phyloP scores from a whole-genome alignment of 164 flowering plant genomes.

The Chimonanthus salicifolius region DNA sequence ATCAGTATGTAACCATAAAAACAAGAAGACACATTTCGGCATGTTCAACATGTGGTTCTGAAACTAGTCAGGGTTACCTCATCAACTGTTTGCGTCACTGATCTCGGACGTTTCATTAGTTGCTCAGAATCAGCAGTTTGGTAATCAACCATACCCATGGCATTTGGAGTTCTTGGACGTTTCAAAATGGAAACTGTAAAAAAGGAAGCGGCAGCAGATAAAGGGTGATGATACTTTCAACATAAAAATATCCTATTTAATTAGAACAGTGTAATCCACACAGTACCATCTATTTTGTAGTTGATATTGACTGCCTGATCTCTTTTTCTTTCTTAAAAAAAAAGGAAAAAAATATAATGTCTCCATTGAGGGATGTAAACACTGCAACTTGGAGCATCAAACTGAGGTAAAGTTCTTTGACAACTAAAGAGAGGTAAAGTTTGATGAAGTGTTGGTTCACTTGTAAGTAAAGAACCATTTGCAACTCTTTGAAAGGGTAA shows the following conservation, averaged over 20 bases:
- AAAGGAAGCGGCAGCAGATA: background rate
- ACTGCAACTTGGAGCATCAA: no score
- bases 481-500: no score
- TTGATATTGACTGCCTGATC: background rate
- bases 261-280: no score
- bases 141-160: conserved; percentile 71
- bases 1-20: background rate
- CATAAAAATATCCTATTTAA: background rate
- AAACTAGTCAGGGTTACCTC: conserved; percentile 40
- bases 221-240: background rate
- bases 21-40: background rate
- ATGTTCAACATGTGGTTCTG: background rate
- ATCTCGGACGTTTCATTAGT: conserved; percentile 71
- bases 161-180: conserved; percentile 72
- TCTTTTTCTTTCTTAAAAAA: no score
- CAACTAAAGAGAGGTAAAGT: no score
- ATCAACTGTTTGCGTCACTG: conserved; percentile 60
- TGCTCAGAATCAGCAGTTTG: conserved; percentile 80
- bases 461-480: no score
- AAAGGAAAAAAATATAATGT: no score
- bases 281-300: background rate
- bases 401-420: no score
- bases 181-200: conserved; percentile 50
- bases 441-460: no score
- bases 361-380: no score